Evolutionary conservation across 2,329 filamentous ascomycete species (phyloP).

Genomic region (Beauveria pseudobassiana): DNA sequence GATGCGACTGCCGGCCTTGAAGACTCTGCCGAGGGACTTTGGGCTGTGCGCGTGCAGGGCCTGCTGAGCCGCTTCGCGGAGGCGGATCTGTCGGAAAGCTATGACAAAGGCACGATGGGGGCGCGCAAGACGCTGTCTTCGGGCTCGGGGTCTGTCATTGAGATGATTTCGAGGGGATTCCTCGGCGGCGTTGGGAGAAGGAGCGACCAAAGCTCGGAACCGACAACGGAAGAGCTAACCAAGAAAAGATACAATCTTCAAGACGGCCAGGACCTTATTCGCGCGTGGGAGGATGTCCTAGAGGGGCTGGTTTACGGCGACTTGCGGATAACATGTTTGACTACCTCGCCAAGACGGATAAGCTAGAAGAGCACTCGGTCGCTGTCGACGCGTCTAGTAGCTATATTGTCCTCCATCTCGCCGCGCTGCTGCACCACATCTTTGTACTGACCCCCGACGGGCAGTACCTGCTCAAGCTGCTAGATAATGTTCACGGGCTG

Average conservation of each 20-base stretch:
- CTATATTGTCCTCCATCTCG: constrained; percentile 61
- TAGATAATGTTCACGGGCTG: constrained; percentile 62
- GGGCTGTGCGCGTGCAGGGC: constrained; percentile 52
- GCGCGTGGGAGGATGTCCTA: constrained; percentile 60
- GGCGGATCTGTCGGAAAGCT: constrained; percentile 70
- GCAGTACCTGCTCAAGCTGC: constrained; percentile 62
- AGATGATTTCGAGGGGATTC: constrained; percentile 59
- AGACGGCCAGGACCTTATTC: constrained; percentile 51
- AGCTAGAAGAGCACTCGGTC: constrained; percentile 56
- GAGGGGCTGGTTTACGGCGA: constrained; percentile 61
- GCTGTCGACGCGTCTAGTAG: constrained; percentile 58
- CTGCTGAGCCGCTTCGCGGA: constrained; percentile 55
- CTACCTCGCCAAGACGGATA: constrained; percentile 50
- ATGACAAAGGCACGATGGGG: constrained; percentile 70
- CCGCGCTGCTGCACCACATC: constrained; percentile 66
- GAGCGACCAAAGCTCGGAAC: constrained; percentile 5
- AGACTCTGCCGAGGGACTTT: constrained; percentile 55
- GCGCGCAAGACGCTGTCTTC: constrained; percentile 69
- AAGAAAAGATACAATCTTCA: constrained; percentile 43
- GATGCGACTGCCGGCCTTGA: constrained; percentile 58
- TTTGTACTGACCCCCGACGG: constrained; percentile 69
- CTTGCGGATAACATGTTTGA: constrained; percentile 58
- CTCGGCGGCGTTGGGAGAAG: constrained; percentile 44
- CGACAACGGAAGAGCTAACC: constrained; percentile 13
- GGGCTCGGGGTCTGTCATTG: constrained; percentile 60